Percentiles rank a stretch among this genome's conserved stretches.
These are phyloP conservation scores for Hypoxylon sp. DNA, from an alignment of 2,329 filamentous ascomycete species.

Conservation along the genomic window DNA sequence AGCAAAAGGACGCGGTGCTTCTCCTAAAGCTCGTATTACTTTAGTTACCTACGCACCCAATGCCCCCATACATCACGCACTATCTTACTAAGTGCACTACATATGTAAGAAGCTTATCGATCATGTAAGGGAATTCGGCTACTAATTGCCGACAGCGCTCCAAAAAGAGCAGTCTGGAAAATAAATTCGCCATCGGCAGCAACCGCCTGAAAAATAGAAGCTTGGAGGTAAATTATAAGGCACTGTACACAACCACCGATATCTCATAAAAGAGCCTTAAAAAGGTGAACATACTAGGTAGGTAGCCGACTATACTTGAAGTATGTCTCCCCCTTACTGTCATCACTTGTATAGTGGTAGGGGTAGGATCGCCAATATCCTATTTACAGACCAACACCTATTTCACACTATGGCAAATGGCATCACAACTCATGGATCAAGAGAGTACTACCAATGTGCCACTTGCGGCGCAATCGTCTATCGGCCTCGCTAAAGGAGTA, in stretches of 20 bases:
- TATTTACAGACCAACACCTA: conserved; percentile 21
- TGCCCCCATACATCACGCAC: conserved; percentile 4
- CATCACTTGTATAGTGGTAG: not conserved
- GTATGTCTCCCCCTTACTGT: not conserved
- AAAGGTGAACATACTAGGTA: not conserved
- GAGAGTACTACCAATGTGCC: not conserved
- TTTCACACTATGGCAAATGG: conserved; percentile 9
- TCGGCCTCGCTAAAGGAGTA: not conserved
- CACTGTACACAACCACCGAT: not conserved
- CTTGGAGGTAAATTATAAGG: not conserved
- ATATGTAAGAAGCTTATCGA: conserved; percentile 22
- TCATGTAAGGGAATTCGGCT: conserved; percentile 18
- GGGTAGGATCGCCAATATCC: not conserved
- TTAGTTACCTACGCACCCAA: not conserved
- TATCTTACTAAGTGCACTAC: conserved; percentile 16
- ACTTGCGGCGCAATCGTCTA: conserved; percentile 14
- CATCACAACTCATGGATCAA: conserved; percentile 9
- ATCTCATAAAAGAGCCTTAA: not conserved
- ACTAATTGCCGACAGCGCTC: conserved; percentile 3
- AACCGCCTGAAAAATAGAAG: not conserved
- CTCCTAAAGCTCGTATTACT: conserved; percentile 20
- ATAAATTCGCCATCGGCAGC: not conserved
- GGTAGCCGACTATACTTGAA: not conserved
- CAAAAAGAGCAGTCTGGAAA: not conserved
- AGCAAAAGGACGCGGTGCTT: conserved; percentile 1